A percentile compares a stretch with the other conserved stretches of the same genome.
Conservation (phyloP, 805 yeast genomes). For the Candida suzukii region DNA sequence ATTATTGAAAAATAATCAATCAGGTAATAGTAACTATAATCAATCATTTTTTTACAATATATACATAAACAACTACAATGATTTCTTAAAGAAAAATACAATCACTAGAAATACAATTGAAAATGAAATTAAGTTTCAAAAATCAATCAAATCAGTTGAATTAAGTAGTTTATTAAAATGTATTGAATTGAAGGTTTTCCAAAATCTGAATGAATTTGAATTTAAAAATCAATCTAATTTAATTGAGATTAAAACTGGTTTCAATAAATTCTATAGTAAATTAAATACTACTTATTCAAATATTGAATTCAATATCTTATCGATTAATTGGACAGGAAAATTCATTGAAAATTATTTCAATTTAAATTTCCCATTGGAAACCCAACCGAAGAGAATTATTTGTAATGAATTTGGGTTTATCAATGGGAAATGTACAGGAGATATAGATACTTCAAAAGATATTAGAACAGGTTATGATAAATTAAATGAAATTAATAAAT, state of each 20-base stretch:
- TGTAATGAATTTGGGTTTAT: constrained; percentile 47
- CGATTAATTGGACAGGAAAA: constrained; percentile 56
- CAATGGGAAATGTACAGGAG: constrained; percentile 18
- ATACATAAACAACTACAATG: constrained; percentile 31
- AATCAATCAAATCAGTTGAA: constrained; percentile 39
- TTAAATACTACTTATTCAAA: background rate
- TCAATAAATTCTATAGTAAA: constrained; percentile 22
- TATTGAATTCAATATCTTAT: constrained; percentile 29
- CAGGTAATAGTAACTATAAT: constrained; percentile 27
- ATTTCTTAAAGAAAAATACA: constrained; percentile 20
- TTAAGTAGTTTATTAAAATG: constrained; percentile 39
- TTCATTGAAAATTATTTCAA: constrained; percentile 32
- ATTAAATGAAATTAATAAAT: constrained; percentile 11
- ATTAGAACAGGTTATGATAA: constrained; percentile 55
- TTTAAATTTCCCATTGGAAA: constrained; percentile 15
- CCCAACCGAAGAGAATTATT: constrained; percentile 18
- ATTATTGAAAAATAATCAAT: constrained; percentile 34
- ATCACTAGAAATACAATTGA: constrained; percentile 26
- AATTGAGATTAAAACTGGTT: constrained; percentile 34
- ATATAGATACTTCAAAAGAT: constrained; percentile 10
- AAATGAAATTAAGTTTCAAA: constrained; percentile 39
- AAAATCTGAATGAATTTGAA: constrained; percentile 27
- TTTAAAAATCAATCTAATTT: constrained; percentile 28
- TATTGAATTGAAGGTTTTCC: constrained; percentile 31
- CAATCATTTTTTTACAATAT: constrained; percentile 37